Percentiles rank a stretch among this genome's conserved stretches.
Conservation (phyloP, 1,139 yeast genomes). For the Debaryomycetaceae sp. region DNA sequence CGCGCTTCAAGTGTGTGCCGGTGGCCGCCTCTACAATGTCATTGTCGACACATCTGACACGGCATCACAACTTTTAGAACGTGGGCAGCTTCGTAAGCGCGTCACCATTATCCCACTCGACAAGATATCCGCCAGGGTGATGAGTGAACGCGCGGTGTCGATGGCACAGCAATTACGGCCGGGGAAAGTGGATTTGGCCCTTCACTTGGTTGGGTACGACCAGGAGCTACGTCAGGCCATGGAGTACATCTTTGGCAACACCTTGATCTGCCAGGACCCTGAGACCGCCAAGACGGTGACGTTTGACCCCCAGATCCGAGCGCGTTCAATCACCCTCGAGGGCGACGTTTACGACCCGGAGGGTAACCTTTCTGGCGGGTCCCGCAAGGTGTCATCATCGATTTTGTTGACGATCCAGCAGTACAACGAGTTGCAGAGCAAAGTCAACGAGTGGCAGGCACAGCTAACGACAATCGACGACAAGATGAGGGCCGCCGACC, state of each 20-base stretch:
- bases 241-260: slow-evolving; percentile 87
- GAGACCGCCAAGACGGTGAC: slow-evolving; percentile 85
- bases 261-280: slow-evolving; percentile 81
- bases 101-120: slow-evolving; percentile 92
- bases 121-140: slow-evolving; percentile 61
- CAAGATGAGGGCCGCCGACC: slow-evolving; percentile 43
- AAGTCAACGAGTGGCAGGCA: slow-evolving; percentile 32
- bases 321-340: slow-evolving; percentile 86
- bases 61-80: slow-evolving; percentile 76
- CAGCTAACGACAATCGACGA: slow-evolving; percentile 39
- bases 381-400: slow-evolving; percentile 58
- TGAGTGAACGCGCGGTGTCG: slow-evolving; percentile 39
- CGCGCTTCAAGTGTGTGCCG: slow-evolving; percentile 93
- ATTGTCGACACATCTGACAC: slow-evolving; percentile 86
- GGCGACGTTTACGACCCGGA: slow-evolving; percentile 97
- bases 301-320: slow-evolving; percentile 73
- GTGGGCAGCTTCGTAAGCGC: slow-evolving; percentile 73
- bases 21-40: slow-evolving; percentile 83
- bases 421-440: slow-evolving; percentile 48
- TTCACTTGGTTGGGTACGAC: slow-evolving; percentile 74
- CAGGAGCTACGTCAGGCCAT: slow-evolving; percentile 71
- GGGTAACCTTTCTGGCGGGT: slow-evolving; percentile 96
- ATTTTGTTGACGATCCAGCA: slow-evolving; percentile 65
- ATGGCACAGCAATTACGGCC: slow-evolving; percentile 73
- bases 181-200: slow-evolving; percentile 80